Conservation (phyloP, 495 filamentous ascomycete genomes). For the Sordaria brevicollis region DNA sequence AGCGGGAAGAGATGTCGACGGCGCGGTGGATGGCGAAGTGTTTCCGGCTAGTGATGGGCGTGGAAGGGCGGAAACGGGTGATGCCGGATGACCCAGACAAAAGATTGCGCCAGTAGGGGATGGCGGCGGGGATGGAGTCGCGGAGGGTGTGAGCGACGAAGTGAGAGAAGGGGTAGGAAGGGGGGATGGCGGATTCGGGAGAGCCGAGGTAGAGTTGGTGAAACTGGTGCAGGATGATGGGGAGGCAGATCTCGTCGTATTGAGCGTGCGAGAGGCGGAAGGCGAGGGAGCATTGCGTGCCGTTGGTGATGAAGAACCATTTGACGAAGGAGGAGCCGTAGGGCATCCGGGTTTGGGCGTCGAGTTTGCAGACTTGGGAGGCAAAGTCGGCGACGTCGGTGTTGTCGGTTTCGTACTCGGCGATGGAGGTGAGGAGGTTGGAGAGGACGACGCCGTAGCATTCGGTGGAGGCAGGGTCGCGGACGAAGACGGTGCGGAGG, state of each 20-base stretch:
- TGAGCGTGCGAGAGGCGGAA: slow-evolving; percentile 65
- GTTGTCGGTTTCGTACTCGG: slow-evolving; percentile 43
- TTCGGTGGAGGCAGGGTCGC: slow-evolving; percentile 23
- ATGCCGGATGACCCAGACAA: slow-evolving; percentile 39
- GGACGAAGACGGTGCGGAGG: slow-evolving; percentile 59
- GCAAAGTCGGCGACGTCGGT: slow-evolving; percentile 43
- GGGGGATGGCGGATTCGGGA: background rate
- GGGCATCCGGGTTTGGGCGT: slow-evolving; percentile 38
- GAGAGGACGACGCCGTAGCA: slow-evolving; percentile 56
- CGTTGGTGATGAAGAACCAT: slow-evolving; percentile 46
- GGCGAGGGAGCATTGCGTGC: slow-evolving; percentile 44
- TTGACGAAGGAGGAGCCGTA: slow-evolving; percentile 56
- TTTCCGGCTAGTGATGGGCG: slow-evolving; percentile 17
- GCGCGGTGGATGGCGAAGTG: slow-evolving; percentile 30
- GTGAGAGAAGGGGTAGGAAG: slow-evolving; percentile 48
- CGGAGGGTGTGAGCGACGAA: slow-evolving; percentile 41
- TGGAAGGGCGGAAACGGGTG: slow-evolving; percentile 29
- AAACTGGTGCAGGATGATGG: slow-evolving; percentile 44
- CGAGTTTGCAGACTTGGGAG: slow-evolving; percentile 36
- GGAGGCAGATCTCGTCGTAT: slow-evolving; percentile 62
- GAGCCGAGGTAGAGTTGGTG: slow-evolving; percentile 23
- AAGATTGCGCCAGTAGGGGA: slow-evolving; percentile 49
- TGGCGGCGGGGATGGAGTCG: slow-evolving; percentile 19
- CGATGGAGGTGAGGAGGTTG: slow-evolving; percentile 40
- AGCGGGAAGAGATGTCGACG: slow-evolving; percentile 30